Evolutionary conservation across 345 rosid genomes (phyloP).

Genomic region (Toxicodendron radicans): DNA sequence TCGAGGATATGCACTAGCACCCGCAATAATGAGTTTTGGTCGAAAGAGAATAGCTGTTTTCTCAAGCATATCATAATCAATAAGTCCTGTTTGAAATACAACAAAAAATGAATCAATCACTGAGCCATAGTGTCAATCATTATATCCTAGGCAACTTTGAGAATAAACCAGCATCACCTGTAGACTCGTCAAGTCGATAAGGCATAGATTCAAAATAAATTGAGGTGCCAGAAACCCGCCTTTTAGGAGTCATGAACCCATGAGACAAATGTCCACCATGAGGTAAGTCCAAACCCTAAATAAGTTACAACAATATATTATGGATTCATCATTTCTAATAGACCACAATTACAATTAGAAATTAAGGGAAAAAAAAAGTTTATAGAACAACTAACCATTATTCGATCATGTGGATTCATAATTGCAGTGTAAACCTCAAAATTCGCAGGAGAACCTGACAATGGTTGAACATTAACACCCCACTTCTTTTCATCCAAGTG

Average conservation of each 20-base stretch:
- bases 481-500: slow-evolving; percentile 68
- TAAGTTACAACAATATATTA: slow-evolving; percentile 16
- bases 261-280: slow-evolving; percentile 95
- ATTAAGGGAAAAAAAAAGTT: neutral
- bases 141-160: slow-evolving; percentile 1
- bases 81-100: slow-evolving; percentile 52
- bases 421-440: slow-evolving; percentile 93
- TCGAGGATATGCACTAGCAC: slow-evolving; percentile 96
- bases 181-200: slow-evolving; percentile 84
- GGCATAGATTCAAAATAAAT: slow-evolving; percentile 97
- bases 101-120: slow-evolving; percentile 16
- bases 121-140: neutral
- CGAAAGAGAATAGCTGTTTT: slow-evolving; percentile 81
- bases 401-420: slow-evolving; percentile 83
- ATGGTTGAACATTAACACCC: slow-evolving; percentile 96
- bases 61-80: slow-evolving; percentile 94
- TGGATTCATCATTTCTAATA: slow-evolving; percentile 9
- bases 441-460: slow-evolving; percentile 97
- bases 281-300: slow-evolving; percentile 85
- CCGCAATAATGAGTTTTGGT: slow-evolving; percentile 91
- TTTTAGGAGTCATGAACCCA: slow-evolving; percentile 95
- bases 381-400: slow-evolving; percentile 53
- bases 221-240: slow-evolving; percentile 92
- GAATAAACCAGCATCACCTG: slow-evolving; percentile 47
- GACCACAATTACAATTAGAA: neutral